A percentile compares a stretch with the other conserved stretches of the same genome.
Conservation (phyloP, 2,329 filamentous ascomycete genomes). For the Didymella segeticola region DNA sequence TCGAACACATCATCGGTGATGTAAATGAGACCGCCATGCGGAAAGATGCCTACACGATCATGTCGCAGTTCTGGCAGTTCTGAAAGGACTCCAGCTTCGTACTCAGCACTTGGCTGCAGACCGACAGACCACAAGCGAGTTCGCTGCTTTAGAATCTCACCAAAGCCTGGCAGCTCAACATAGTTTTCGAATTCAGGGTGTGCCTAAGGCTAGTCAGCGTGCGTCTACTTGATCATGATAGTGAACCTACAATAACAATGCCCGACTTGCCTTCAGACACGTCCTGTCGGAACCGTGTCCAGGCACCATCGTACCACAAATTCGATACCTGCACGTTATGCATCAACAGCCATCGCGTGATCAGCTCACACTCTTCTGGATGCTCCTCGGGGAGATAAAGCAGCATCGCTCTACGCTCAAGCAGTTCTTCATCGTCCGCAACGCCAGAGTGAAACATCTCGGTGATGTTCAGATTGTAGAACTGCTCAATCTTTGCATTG, state of each 20-base stretch:
- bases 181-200: slow-evolving; percentile 42
- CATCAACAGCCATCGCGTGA: slow-evolving; percentile 42
- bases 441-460: slow-evolving; percentile 33
- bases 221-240: too few relatives aligned
- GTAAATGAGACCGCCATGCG: slow-evolving; percentile 49
- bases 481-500: slow-evolving; percentile 24
- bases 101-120: slow-evolving; percentile 25
- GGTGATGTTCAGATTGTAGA: slow-evolving; percentile 29
- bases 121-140: slow-evolving; percentile 47
- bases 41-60: slow-evolving; percentile 46
- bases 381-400: slow-evolving; percentile 39
- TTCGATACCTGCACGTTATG: slow-evolving; percentile 38
- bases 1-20: slow-evolving; percentile 54
- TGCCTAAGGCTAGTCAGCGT: slow-evolving; percentile 28
- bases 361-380: slow-evolving; percentile 35
- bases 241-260: slow-evolving; percentile 34
- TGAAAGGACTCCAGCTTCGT: slow-evolving; percentile 22
- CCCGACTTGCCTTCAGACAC: slow-evolving; percentile 29
- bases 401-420: slow-evolving; percentile 36
- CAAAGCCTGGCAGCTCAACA: slow-evolving; percentile 41
- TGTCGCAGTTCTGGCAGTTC: slow-evolving; percentile 23
- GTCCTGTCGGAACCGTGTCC: slow-evolving; percentile 34
- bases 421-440: slow-evolving; percentile 3
- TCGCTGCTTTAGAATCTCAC: slow-evolving; percentile 36
- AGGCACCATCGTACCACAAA: slow-evolving; percentile 33